phyloP scores from a whole-genome alignment of 2,329 filamentous ascomycete species.

The Cucurbitaria berberidis region DNA sequence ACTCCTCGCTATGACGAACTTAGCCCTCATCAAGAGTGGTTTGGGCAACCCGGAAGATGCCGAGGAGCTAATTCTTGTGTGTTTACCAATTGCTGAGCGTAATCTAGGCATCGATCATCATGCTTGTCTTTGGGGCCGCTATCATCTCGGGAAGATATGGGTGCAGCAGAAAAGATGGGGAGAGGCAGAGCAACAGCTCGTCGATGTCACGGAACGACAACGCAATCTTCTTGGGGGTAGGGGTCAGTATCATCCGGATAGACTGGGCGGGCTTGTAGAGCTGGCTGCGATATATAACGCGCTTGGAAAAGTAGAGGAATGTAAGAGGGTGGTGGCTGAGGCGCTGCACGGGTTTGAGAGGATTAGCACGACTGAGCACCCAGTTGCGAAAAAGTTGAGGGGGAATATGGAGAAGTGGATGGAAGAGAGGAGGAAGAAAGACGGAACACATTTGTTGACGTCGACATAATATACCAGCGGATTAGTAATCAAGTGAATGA shows the following conservation, averaged over 20 bases:
- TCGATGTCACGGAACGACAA: conserved; percentile 14
- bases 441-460: too few relatives aligned
- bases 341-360: conserved; percentile 1
- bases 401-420: conserved; percentile 1
- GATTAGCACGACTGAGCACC: conserved; percentile 4
- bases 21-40: conserved; percentile 12
- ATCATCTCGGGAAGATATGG: too few relatives aligned
- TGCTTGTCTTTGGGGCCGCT: too few relatives aligned
- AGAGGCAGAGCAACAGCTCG: neutral
- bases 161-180: too few relatives aligned
- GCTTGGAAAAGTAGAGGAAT: conserved; percentile 1
- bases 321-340: conserved; percentile 1
- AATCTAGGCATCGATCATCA: too few relatives aligned
- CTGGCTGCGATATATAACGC: conserved; percentile 7
- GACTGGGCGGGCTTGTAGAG: conserved; percentile 15
- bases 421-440: neutral
- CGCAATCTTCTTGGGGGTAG: conserved; percentile 3
- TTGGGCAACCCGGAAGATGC: too few relatives aligned
- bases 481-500: too few relatives aligned
- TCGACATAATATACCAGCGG: too few relatives aligned
- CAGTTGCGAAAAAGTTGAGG: neutral
- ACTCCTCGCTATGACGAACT: conserved; percentile 28
- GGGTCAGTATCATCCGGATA: conserved; percentile 12
- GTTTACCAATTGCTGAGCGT: too few relatives aligned
- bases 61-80: too few relatives aligned